These are phyloP conservation scores for Nannochloropsis gaditana DNA, from an alignment of 108 stramenopile genomes.

Conservation along the genomic window DNA sequence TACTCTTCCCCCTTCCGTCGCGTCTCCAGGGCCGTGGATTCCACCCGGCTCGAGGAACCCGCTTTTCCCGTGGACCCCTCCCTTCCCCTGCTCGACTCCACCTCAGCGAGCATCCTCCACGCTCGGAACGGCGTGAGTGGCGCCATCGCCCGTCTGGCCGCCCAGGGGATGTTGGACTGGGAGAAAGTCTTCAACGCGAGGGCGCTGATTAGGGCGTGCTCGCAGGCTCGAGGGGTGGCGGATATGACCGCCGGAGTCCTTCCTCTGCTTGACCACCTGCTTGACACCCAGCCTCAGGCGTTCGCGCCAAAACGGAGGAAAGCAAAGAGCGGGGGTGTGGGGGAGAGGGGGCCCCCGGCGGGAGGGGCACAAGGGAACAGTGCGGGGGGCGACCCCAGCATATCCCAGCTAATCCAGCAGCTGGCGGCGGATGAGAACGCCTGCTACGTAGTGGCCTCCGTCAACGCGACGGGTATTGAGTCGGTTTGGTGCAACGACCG, in stretches of 20 bases:
- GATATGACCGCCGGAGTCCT: neutral
- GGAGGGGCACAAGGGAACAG: neutral
- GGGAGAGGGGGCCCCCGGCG: neutral
- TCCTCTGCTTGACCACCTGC: neutral
- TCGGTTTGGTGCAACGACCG: neutral
- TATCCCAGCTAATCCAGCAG: neutral
- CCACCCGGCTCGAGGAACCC: neutral
- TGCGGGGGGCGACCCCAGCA: neutral
- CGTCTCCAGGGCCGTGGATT: no score
- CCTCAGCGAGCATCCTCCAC: neutral
- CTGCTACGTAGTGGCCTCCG: neutral
- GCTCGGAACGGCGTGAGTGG: neutral
- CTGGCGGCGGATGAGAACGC: neutral
- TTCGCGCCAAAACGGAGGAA: neutral
- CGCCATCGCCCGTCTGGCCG: neutral
- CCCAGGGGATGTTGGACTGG: neutral
- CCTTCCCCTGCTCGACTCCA: neutral
- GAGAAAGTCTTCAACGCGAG: neutral
- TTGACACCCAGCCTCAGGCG: neutral
- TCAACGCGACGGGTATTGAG: neutral
- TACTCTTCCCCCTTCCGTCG: no score
- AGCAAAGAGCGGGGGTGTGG: neutral
- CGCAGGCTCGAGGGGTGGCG: neutral
- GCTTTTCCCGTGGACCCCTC: neutral
- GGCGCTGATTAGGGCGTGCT: neutral